These are phyloP conservation scores for Fusarium sp. DNA, from an alignment of 2,329 filamentous ascomycete species.

Conservation along the genomic window DNA sequence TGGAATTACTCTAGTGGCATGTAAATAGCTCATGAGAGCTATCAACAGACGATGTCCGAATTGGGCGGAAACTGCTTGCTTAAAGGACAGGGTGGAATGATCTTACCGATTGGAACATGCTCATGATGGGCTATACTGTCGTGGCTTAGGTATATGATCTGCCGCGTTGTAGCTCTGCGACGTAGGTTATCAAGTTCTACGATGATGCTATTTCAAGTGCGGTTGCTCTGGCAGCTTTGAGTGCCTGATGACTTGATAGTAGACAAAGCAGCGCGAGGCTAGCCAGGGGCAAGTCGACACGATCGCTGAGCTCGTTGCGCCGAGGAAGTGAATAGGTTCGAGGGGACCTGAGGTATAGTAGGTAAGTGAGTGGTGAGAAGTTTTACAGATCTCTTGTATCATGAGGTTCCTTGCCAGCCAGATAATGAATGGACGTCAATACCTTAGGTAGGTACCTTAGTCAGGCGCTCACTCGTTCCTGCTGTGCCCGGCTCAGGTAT, in stretches of 20 bases:
- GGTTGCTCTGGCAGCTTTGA: constrained; percentile 4
- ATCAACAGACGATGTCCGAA: neutral
- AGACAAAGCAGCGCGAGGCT: constrained; percentile 4
- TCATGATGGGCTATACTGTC: neutral
- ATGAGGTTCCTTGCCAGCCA: neutral
- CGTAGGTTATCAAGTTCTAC: neutral
- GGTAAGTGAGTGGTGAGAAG: neutral
- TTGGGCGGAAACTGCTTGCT: neutral
- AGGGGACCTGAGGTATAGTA: neutral
- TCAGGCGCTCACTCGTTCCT: constrained; percentile 27
- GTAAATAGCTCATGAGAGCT: constrained; percentile 29
- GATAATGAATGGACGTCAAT: neutral
- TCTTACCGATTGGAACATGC: constrained; percentile 46
- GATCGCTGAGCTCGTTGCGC: neutral
- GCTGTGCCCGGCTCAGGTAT: neutral
- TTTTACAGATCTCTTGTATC: neutral
- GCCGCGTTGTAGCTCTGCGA: neutral
- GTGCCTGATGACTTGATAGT: constrained; percentile 13
- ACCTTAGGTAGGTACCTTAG: neutral
- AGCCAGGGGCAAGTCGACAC: neutral
- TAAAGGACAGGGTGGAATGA: neutral
- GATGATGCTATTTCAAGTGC: constrained; percentile 32
- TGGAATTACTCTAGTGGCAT: neutral
- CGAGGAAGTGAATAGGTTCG: neutral
- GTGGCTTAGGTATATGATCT: too few relatives aligned